A percentile compares a stretch with the other conserved stretches of the same genome.
Conservation (phyloP, 1,284 basidiomycete genomes). For the Meripilus lineatus region DNA sequence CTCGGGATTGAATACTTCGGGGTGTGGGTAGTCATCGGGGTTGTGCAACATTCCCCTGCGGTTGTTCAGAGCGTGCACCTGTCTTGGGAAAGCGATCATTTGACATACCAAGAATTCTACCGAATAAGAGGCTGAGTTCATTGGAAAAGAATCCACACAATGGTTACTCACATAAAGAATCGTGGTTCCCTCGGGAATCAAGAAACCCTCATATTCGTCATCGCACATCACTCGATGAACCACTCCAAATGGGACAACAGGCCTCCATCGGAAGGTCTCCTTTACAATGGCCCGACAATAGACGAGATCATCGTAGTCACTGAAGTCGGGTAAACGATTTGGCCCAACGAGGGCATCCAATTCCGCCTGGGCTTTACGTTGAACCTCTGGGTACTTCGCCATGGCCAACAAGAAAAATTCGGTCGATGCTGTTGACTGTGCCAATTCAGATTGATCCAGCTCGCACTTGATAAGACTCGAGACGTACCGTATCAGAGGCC, state of each 20-base stretch:
- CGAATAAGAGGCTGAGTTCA: background rate
- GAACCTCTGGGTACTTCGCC: conserved; percentile 1
- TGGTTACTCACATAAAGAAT: conserved; percentile 5
- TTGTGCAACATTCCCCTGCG: conserved; percentile 16
- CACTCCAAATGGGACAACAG: conserved; percentile 1
- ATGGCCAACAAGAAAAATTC: conserved; percentile 7
- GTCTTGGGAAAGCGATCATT: too few relatives aligned
- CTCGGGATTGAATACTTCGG: conserved; percentile 10
- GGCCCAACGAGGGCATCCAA: conserved; percentile 3
- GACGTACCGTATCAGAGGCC: conserved; percentile 1
- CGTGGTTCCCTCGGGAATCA: conserved; percentile 5
- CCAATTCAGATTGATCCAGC: background rate
- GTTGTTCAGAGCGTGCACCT: background rate
- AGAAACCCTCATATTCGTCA: conserved; percentile 5
- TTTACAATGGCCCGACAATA: conserved; percentile 14
- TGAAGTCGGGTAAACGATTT: conserved; percentile 2
- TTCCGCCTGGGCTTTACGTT: conserved; percentile 1
- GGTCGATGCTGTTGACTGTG: background rate
- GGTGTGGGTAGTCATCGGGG: conserved; percentile 11
- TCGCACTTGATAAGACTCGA: too few relatives aligned
- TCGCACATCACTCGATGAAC: conserved; percentile 5
- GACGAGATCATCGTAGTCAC: background rate
- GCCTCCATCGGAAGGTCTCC: conserved; percentile 3
- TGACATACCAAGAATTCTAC: conserved; percentile 5
- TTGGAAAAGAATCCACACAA: background rate